These are phyloP conservation scores for Candida vaughaniae DNA, from an alignment of 805 yeast species.

Conservation along the genomic window DNA sequence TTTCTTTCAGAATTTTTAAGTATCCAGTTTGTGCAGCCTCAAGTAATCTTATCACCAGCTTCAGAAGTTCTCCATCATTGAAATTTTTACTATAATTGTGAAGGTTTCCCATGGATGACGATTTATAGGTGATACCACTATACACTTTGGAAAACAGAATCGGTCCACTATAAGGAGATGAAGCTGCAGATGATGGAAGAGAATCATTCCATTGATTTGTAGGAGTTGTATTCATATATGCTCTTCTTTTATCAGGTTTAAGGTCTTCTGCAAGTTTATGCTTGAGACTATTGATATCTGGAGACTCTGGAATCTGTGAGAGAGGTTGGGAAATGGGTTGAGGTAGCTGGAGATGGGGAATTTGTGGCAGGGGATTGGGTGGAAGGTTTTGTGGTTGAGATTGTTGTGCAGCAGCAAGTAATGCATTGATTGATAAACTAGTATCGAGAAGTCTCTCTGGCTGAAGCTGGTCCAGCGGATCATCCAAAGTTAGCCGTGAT, in stretches of 20 bases:
- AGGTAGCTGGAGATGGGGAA: not conserved
- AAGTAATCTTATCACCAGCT: constrained; percentile 17
- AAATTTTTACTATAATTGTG: constrained; percentile 3
- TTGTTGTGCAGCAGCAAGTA: constrained; percentile 15
- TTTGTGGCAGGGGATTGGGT: not conserved
- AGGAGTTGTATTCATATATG: not conserved
- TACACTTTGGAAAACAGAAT: constrained; percentile 5
- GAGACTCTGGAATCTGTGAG: constrained; percentile 2
- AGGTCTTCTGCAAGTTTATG: constrained; percentile 3
- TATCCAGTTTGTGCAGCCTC: constrained; percentile 19
- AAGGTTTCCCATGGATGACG: constrained; percentile 7
- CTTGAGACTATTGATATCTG: constrained; percentile 1
- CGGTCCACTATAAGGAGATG: constrained; percentile 12
- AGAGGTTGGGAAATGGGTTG: constrained; percentile 1
- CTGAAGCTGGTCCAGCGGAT: not conserved
- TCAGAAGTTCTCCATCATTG: constrained; percentile 12
- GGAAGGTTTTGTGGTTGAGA: not conserved
- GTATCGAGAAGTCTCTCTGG: not conserved
- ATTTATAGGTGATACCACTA: constrained; percentile 12
- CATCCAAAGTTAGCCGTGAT: too few species aligned
- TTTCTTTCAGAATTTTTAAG: constrained; percentile 18
- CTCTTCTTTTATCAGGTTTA: constrained; percentile 1
- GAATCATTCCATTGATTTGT: constrained; percentile 15
- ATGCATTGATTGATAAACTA: constrained; percentile 12
- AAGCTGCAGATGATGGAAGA: constrained; percentile 14